Evolutionary conservation across 2,329 filamentous ascomycete species (phyloP).

Genomic region (Trichocomaceae sp.): DNA sequence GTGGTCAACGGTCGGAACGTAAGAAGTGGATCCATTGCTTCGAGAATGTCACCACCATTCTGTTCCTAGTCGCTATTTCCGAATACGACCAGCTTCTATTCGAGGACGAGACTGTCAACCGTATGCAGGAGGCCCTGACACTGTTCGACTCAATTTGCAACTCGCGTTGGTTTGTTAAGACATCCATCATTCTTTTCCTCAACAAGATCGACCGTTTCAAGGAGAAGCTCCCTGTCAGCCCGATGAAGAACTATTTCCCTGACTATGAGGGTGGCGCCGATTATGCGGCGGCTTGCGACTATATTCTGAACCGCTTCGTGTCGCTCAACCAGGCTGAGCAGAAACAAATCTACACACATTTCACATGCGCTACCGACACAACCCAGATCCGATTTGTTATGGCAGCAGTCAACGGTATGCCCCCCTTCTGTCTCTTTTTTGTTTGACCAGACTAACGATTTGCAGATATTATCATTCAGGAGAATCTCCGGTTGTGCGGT

Average conservation of each 20-base stretch:
- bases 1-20: slow-evolving; percentile 88
- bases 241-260: slow-evolving; percentile 70
- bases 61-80: slow-evolving; percentile 93
- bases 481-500: slow-evolving; percentile 94
- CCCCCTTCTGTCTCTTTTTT: neutral
- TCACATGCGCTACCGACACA: slow-evolving; percentile 97
- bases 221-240: slow-evolving; percentile 65
- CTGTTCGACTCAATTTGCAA: slow-evolving; percentile 69
- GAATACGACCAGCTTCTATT: slow-evolving; percentile 96
- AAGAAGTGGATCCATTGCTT: slow-evolving; percentile 99
- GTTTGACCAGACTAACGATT: neutral
- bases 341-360: slow-evolving; percentile 99
- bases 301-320: slow-evolving; percentile 97
- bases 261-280: slow-evolving; percentile 87
- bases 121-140: slow-evolving; percentile 66
- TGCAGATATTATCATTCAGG: slow-evolving; percentile 98
- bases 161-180: slow-evolving; percentile 66
- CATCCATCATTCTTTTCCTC: slow-evolving; percentile 65
- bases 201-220: slow-evolving; percentile 73
- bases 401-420: slow-evolving; percentile 91
- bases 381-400: slow-evolving; percentile 99
- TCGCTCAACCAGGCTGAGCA: slow-evolving; percentile 98
- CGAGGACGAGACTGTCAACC: slow-evolving; percentile 87
- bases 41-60: slow-evolving; percentile 93
- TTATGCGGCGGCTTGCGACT: slow-evolving; percentile 93